Conservation (phyloP, 2,329 filamentous ascomycete genomes). For the Diaporthe sp. region DNA sequence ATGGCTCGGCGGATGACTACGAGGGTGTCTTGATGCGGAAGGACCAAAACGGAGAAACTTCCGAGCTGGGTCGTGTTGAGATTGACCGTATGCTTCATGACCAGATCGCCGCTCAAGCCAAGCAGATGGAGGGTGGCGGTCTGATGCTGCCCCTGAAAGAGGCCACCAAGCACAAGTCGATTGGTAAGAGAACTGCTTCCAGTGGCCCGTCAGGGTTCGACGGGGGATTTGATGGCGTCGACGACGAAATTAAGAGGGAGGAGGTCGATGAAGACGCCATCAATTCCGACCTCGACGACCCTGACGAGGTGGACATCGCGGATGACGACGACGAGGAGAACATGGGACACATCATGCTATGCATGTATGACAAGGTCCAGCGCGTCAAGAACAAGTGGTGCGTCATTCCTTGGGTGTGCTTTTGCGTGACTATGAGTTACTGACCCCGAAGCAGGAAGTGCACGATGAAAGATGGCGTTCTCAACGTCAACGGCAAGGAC, state of each 20-base stretch:
- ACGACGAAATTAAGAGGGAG: conserved; percentile 71
- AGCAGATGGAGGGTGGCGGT: conserved; percentile 79
- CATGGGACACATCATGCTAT: conserved; percentile 92
- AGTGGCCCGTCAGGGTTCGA: conserved; percentile 59
- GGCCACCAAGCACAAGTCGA: conserved; percentile 56
- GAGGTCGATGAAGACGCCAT: conserved; percentile 92
- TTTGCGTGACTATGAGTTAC: neutral
- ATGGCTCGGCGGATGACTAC: conserved; percentile 76
- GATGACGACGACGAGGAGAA: conserved; percentile 90
- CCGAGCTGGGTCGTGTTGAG: conserved; percentile 69
- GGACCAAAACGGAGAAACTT: conserved; percentile 64
- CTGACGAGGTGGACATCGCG: conserved; percentile 86
- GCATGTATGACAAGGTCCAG: conserved; percentile 99
- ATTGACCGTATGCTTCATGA: conserved; percentile 78
- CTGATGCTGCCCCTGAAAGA: conserved; percentile 80
- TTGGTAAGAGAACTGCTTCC: conserved; percentile 41
- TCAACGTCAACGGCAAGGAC: conserved; percentile 94
- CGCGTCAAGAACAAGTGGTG: conserved; percentile 98
- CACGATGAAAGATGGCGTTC: conserved; percentile 94
- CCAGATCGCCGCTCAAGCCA: conserved; percentile 74
- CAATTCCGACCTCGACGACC: conserved; percentile 97
- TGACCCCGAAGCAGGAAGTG: conserved; percentile 79
- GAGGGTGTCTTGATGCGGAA: conserved; percentile 71
- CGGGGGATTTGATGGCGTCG: conserved; percentile 65
- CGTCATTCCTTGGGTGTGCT: conserved; percentile 43